These are phyloP conservation scores for Botryotinia convoluta DNA, from an alignment of 2,329 filamentous ascomycete species.

Conservation along the genomic window DNA sequence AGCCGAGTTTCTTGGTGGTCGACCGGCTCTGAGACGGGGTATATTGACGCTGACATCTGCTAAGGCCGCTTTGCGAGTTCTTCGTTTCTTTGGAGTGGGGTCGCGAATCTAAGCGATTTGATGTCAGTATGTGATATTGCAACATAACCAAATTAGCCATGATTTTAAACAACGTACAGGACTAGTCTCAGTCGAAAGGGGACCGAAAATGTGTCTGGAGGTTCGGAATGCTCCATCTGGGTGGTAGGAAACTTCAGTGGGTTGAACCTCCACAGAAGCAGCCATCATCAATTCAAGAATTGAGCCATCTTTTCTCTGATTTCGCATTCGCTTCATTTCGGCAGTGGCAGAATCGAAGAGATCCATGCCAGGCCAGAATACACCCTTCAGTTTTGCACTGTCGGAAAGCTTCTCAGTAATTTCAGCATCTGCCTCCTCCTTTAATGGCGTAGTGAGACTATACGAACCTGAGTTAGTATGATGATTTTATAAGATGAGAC, in stretches of 20 bases:
- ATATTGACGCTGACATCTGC: slow-evolving; percentile 32
- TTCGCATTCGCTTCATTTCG: slow-evolving; percentile 70
- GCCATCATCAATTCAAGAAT: slow-evolving; percentile 65
- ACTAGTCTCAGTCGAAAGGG: slow-evolving; percentile 51
- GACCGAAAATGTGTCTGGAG: slow-evolving; percentile 58
- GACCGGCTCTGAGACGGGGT: slow-evolving; percentile 27
- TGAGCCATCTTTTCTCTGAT: slow-evolving; percentile 73
- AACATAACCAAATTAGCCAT: background rate
- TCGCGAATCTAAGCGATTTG: slow-evolving; percentile 19
- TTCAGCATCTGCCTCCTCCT: slow-evolving; percentile 22
- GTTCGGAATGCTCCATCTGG: slow-evolving; percentile 50
- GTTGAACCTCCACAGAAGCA: slow-evolving; percentile 61
- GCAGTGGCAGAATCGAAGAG: slow-evolving; percentile 77
- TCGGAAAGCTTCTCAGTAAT: slow-evolving; percentile 31
- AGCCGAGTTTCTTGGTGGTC: slow-evolving; percentile 22
- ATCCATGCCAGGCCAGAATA: slow-evolving; percentile 75
- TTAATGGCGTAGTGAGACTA: slow-evolving; percentile 33
- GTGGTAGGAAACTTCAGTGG: slow-evolving; percentile 63
- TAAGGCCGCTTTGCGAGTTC: slow-evolving; percentile 29
- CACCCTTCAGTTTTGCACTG: slow-evolving; percentile 59
- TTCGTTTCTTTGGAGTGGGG: slow-evolving; percentile 36
- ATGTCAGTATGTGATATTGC: slow-evolving; percentile 18
- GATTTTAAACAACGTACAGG: slow-evolving; percentile 44
- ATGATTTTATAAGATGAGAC: background rate
- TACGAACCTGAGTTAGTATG: background rate